Evolutionary conservation across 768 basidiomycete species (phyloP), one percentile per base, ranked within the genome.

Genomic region (Mycena capillaripes): DNA sequence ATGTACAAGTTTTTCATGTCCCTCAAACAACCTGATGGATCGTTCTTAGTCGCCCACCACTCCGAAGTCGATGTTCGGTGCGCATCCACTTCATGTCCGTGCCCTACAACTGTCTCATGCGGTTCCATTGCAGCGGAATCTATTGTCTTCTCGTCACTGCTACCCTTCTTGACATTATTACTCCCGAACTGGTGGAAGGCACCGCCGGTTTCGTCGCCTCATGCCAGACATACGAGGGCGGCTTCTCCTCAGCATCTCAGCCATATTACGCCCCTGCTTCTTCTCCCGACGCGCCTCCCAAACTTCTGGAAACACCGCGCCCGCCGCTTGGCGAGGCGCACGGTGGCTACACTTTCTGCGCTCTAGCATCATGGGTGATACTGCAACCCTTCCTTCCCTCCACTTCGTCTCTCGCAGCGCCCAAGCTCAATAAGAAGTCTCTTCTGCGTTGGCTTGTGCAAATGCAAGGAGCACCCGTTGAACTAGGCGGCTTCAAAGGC

Each of bases 151-250:
- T 99, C 16, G 91, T 92, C 2, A 89, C 92, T 3, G 96, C 97
- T 0, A 89, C 91, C 2, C 85, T 99, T 27, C 88, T 98, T 50
- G 90, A 98, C 75, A 82, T 99, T 21, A 82, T 98, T 55, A 98
- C 97, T 0, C 96, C 97, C 0, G 96, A 95, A 68, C 91, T 99
- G 46, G 86, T 97, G 5, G 82, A 85, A 30, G 92, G 92, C 7
- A 93, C 93, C 0, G 88, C 94, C 1, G 89, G 85, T 9, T 99
- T 97, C 84, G 85, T 99, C 63, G 91, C 92, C 0, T 92, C 93
- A 5, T 98, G 96, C 79, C 98, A 99, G 80, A 99, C 97, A 0
- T 99, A 97, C 83, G 98, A 99, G 82, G 98, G 98, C 38, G 97
- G 98, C 0, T 97, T 99, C 78, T 88, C 95, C 1, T 92, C 91